Evolutionary conservation across 257 asterid genomes (phyloP).

Genomic region (Plantago ovata): DNA sequence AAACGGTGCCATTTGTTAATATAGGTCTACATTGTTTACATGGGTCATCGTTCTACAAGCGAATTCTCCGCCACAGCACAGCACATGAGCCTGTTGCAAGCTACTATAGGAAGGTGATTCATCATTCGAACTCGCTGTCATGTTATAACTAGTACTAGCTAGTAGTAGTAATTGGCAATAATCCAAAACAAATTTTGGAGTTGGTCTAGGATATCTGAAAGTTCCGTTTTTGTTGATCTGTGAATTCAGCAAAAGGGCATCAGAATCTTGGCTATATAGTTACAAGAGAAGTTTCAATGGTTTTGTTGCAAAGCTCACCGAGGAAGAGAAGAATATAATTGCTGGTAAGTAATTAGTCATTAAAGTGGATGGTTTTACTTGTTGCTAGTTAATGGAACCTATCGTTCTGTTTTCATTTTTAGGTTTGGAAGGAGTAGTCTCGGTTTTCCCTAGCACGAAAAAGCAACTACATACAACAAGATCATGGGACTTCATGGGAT

Average conservation of each 20-base stretch:
- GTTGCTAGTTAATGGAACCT: not conserved
- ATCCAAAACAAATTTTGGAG: too few species aligned
- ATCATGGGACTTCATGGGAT: constrained; percentile 64
- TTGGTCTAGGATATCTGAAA: not conserved
- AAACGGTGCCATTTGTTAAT: not conserved
- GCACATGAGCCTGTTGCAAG: constrained; percentile 46
- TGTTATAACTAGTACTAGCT: not conserved
- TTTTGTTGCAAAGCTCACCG: constrained; percentile 48
- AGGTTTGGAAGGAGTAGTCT: constrained; percentile 52
- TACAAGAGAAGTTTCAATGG: constrained; percentile 63
- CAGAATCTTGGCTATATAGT: constrained; percentile 13
- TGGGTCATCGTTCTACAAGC: constrained; percentile 49
- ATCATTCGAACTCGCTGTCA: not conserved
- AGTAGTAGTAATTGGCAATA: not conserved
- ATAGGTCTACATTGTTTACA: constrained; percentile 53
- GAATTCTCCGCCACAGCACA: constrained; percentile 29
- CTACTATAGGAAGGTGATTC: constrained; percentile 40
- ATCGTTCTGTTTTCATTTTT: not conserved
- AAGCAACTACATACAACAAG: constrained; percentile 52
- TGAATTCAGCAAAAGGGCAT: constrained; percentile 28
- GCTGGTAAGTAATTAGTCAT: constrained; percentile 28
- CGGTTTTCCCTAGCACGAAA: constrained; percentile 39
- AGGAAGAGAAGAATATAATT: constrained; percentile 38
- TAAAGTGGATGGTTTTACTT: not conserved
- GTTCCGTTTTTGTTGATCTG: not conserved